Evolutionary conservation across 768 basidiomycete species (phyloP), one percentile per base, ranked within the genome.

Genomic region (Serendipita sp.): DNA sequence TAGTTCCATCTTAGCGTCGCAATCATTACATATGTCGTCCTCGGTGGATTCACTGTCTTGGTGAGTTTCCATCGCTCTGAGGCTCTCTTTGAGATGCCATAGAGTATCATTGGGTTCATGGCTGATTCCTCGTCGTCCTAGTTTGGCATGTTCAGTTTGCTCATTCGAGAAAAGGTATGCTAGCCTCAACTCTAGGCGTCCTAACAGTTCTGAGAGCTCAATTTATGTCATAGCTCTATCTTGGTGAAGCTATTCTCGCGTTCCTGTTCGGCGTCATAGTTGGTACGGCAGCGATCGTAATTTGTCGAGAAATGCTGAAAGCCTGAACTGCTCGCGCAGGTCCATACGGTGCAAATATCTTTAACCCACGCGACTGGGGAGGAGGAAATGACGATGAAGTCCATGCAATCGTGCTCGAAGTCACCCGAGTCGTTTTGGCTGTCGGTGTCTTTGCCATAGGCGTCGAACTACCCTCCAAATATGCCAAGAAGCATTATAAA

Each of bases 401-500:
- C 10, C 90, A 97, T 74, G 75, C 77, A 28, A 89, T 99, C 66
- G 94, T 91, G 1, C 80, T 99, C 66, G 96, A 99, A 74, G 75
- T 95, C 16, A 93, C 91, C 7, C 82, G 96, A 15, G 85, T 98
- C 65, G 88, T 98, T 51, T 83, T 99, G 36, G 96, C 95, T 15
- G 88, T 98, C 64, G 92, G 92, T 18, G 95, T 99, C 0, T 99
- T 99, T 73, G 95, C 95, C 5, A 91, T 99, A 64, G 96, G 96
- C 15, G 96, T 98, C 28, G 96, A 99, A 72, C 78, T 98, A 72
- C 96, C 96, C 28, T 92, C 93, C 76, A 89, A 89, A 3, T 99
- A 98, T 75, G 89, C 98, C 82, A 77, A 79, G 23, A 81, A 83
- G n/a, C 96, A 98, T 71, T 96, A 93, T 92, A 85, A 81, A 70